Base-by-base conservation (phyloP, 768 basidiomycete species). In the Pleurotus ostreatus region DNA sequence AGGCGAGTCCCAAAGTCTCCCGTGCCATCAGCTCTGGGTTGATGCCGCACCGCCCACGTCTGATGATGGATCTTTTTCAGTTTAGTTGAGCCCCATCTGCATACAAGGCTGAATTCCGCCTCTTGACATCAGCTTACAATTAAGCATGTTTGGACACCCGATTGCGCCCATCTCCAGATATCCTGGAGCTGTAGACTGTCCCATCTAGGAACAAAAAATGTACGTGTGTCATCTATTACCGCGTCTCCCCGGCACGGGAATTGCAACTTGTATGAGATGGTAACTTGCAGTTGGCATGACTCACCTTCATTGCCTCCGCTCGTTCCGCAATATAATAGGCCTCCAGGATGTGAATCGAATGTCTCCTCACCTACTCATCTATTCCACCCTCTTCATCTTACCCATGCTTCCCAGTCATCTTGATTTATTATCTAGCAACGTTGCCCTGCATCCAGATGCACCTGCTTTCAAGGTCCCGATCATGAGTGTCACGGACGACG, bases 251-350 rank as follows among this genome's bases (percentile, higher is more conserved):
- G 51, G 30, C 30, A 34, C 30, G 30, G 13, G 16, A 9, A 30
- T 23, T n/a, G 25, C 48, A 30, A 49, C 37, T 26, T 20, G 39
- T 41, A 15, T 25, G 51, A 53, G 51, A 53, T 53, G 51, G 51
- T 53, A 39, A 53, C 51, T 38, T 53, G 51, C 12, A 53, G 51
- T 53, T 53, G 51, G 51, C 51, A 53, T 53, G 51, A 53, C 51
- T 53, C 51, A 53, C n/a, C n/a, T 34, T 41, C 51, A 40, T 53
- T 53, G 51, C 51, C 51, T 38, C 39, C 38, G 22, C 16, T n/a
- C 9, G 41, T 18, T 53, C 15, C 23, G 7, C 15, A 53, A 40
- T 39, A 40, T 53, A 53, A 37, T 38, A 53, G 23, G 39, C 15
- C 18, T 25, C 15, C 3, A 41, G 39, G 51, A 22, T 5, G 16